Conservation (phyloP, 345 rosid species). For the Hibiscus trionum region DNA sequence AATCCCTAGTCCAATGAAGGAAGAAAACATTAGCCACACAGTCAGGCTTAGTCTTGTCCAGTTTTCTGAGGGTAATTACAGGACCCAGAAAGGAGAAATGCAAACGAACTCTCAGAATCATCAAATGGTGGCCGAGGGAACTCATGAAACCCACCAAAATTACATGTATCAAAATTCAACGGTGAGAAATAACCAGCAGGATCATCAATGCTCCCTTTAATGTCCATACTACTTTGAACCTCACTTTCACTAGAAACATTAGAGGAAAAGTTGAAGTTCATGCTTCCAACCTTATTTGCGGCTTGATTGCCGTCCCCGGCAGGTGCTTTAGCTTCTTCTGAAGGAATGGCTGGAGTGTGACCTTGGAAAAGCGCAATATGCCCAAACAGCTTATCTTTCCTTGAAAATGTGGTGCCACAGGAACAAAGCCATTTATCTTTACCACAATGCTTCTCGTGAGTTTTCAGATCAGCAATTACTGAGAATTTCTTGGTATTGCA, state of each 20-base stretch:
- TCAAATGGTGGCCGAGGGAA: slow-evolving; percentile 66
- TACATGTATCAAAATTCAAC: slow-evolving; percentile 60
- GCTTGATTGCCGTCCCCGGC: slow-evolving; percentile 33
- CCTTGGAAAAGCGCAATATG: slow-evolving; percentile 92
- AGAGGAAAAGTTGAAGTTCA: slow-evolving; percentile 32
- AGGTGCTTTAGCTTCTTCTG: slow-evolving; percentile 49
- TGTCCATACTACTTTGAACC: slow-evolving; percentile 32
- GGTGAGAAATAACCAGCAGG: slow-evolving; percentile 50
- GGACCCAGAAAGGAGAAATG: slow-evolving; percentile 58
- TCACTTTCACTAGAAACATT: slow-evolving; percentile 23
- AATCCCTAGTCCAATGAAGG: slow-evolving; percentile 1
- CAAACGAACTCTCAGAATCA: slow-evolving; percentile 67
- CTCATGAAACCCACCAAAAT: slow-evolving; percentile 73
- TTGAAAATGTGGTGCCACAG: slow-evolving; percentile 91
- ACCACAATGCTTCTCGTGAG: slow-evolving; percentile 98
- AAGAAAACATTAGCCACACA: slow-evolving; percentile 18
- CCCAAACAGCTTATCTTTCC: slow-evolving; percentile 96
- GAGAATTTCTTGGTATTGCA: slow-evolving; percentile 94
- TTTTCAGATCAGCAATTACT: slow-evolving; percentile 87
- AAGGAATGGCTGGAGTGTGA: slow-evolving; percentile 85
- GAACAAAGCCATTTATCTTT: slow-evolving; percentile 96
- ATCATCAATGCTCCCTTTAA: slow-evolving; percentile 47
- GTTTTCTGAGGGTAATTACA: slow-evolving; percentile 51
- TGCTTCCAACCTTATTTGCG: slow-evolving; percentile 28
- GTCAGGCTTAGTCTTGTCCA: slow-evolving; percentile 34